phyloP scores from a whole-genome alignment of 495 filamentous ascomycete species.

The Xylaria castorea region DNA sequence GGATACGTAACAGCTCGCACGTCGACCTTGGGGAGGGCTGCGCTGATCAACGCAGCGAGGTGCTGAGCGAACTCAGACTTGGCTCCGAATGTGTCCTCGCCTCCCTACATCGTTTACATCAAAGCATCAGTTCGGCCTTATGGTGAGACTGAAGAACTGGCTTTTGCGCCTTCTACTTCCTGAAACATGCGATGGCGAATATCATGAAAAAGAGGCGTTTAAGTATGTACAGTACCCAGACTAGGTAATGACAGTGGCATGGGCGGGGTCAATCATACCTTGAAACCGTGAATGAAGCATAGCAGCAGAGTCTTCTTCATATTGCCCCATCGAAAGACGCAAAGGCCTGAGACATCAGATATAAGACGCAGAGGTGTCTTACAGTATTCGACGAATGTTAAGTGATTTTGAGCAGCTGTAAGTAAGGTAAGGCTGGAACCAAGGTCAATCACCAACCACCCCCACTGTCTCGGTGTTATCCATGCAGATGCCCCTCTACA shows the following conservation, averaged over 20 bases:
- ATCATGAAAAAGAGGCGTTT: neutral
- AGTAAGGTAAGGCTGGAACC: neutral
- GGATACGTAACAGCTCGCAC: slow-evolving; percentile 81
- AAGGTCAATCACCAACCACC: neutral
- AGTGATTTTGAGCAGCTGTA: neutral
- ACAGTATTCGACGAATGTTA: slow-evolving; percentile 1
- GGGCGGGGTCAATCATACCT: slow-evolving; percentile 61
- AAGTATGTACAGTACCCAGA: too few relatives aligned
- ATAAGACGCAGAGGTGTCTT: neutral
- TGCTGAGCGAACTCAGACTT: slow-evolving; percentile 72
- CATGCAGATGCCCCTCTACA: slow-evolving; percentile 27
- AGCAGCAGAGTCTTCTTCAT: slow-evolving; percentile 92
- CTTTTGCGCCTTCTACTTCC: neutral
- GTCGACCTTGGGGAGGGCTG: slow-evolving; percentile 74
- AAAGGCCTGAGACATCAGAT: neutral
- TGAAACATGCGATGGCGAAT: neutral
- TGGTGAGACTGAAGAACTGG: neutral
- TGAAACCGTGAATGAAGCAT: slow-evolving; percentile 97
- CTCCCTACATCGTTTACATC: slow-evolving; percentile 63
- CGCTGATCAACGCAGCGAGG: slow-evolving; percentile 70
- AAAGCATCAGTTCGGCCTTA: neutral
- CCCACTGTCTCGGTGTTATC: slow-evolving; percentile 25
- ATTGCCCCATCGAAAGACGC: slow-evolving; percentile 43
- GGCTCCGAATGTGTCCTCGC: slow-evolving; percentile 81
- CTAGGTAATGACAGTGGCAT: neutral